A percentile compares a stretch with the other conserved stretches of the same genome.
Evolutionary conservation across 2,329 filamentous ascomycete species (phyloP).

Genomic region (Paecilomyces variotii): DNA sequence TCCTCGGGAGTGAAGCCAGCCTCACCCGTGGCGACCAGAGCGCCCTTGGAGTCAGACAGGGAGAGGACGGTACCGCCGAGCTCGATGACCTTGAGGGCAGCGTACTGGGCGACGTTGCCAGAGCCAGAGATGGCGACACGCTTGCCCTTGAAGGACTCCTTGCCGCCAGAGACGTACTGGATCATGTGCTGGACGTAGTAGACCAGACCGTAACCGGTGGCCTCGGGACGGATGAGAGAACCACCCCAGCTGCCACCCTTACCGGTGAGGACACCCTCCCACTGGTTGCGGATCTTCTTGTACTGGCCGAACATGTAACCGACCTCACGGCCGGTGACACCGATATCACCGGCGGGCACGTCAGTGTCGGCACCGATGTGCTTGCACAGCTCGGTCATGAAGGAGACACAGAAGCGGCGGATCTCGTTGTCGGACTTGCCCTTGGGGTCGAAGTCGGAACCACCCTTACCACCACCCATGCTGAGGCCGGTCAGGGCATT

Average conservation of each 20-base stretch:
- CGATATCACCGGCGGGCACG: constrained; percentile 94
- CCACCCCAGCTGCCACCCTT: constrained; percentile 94
- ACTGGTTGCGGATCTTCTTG: constrained; percentile 77
- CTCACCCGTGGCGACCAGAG: constrained; percentile 65
- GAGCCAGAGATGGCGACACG: constrained; percentile 92
- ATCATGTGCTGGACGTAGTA: constrained; percentile 98
- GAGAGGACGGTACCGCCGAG: constrained; percentile 89
- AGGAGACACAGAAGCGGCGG: constrained; percentile 88
- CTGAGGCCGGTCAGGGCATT: constrained; percentile 92
- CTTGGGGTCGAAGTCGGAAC: constrained; percentile 98
- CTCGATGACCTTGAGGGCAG: constrained; percentile 91
- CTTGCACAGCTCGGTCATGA: constrained; percentile 92
- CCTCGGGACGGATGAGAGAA: constrained; percentile 88
- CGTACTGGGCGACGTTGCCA: constrained; percentile 96
- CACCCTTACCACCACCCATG: constrained; percentile 97
- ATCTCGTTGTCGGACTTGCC: constrained; percentile 97
- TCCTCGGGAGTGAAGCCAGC: constrained; percentile 68
- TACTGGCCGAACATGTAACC: constrained; percentile 94
- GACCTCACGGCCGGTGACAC: constrained; percentile 84
- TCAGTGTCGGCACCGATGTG: constrained; percentile 96
- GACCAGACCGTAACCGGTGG: constrained; percentile 90
- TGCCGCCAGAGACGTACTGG: constrained; percentile 66
- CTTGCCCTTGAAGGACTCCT: constrained; percentile 82
- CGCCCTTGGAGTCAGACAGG: constrained; percentile 84
- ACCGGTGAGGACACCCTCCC: constrained; percentile 92